A percentile compares a stretch with the other conserved stretches of the same genome.
Evolutionary conservation across 306 rosid genomes (phyloP).

Genomic region (Glycine latifolia): DNA sequence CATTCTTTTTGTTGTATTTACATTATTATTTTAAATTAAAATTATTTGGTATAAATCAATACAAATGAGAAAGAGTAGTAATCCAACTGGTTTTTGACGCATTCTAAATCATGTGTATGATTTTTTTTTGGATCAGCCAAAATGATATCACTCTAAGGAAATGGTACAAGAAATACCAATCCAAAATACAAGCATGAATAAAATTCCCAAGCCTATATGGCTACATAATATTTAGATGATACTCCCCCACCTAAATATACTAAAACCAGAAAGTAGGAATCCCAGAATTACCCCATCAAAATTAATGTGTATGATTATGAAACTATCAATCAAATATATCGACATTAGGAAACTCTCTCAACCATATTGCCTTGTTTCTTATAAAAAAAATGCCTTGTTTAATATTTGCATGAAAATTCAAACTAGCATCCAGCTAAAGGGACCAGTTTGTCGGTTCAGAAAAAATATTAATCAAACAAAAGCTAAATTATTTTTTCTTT

Average conservation of each 20-base stretch:
- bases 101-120: background rate
- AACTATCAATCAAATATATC: background rate
- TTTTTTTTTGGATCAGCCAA: too few relatives aligned
- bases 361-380: background rate
- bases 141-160: too few relatives aligned
- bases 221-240: too few relatives aligned
- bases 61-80: background rate
- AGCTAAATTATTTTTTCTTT: background rate
- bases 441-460: background rate
- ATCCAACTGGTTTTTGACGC: background rate
- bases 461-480: constrained; percentile 2
- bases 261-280: too few relatives aligned
- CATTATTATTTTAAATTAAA: background rate
- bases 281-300: too few relatives aligned
- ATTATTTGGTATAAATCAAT: background rate
- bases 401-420: background rate
- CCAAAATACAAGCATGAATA: too few relatives aligned
- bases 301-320: background rate
- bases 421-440: background rate
- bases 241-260: too few relatives aligned
- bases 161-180: too few relatives aligned
- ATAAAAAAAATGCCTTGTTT: background rate
- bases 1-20: too few relatives aligned
- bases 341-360: background rate
- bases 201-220: too few relatives aligned